A percentile compares a stretch with the other conserved stretches of the same genome.
Conservation (phyloP, 108 stramenopile genomes). For the Discostella stelligeroides region DNA sequence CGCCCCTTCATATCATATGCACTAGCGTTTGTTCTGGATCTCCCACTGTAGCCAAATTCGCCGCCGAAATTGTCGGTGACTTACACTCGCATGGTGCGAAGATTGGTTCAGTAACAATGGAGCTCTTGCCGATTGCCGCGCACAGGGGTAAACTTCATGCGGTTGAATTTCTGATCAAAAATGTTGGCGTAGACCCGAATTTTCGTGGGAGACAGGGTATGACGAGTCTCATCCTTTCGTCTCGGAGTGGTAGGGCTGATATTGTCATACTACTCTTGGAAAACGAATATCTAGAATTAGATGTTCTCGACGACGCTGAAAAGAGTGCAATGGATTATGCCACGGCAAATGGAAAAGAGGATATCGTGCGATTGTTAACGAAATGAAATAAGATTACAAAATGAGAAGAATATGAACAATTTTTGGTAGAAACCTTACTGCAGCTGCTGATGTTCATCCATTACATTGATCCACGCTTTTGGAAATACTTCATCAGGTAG, state of each 20-base stretch:
- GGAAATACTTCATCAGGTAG: conserved; percentile 71
- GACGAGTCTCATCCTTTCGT: conserved; percentile 77
- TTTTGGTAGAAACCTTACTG: no score
- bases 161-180: conserved; percentile 43
- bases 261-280: conserved; percentile 54
- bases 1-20: conserved; percentile 19
- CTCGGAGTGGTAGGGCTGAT: conserved; percentile 60
- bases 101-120: conserved; percentile 11
- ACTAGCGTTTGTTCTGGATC: conserved; percentile 4
- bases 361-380: conserved; percentile 48
- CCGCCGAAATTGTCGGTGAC: conserved; percentile 12
- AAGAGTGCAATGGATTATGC: conserved; percentile 76
- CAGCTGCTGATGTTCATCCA: no score
- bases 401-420: no score
- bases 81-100: conserved; percentile 27
- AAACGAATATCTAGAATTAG: conserved; percentile 30
- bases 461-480: conserved; percentile 53
- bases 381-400: no score
- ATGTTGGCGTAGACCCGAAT: conserved; percentile 46
- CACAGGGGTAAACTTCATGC: conserved; percentile 52
- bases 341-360: conserved; percentile 55
- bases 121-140: conserved; percentile 46
- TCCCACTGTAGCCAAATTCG: conserved; percentile 2
- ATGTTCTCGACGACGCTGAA: conserved; percentile 53
- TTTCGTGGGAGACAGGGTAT: conserved; percentile 66